Evolutionary conservation across 192 early-diverging fungal species (phyloP), one percentile per base, ranked within the genome.

Genomic region (Coemansia sp.): DNA sequence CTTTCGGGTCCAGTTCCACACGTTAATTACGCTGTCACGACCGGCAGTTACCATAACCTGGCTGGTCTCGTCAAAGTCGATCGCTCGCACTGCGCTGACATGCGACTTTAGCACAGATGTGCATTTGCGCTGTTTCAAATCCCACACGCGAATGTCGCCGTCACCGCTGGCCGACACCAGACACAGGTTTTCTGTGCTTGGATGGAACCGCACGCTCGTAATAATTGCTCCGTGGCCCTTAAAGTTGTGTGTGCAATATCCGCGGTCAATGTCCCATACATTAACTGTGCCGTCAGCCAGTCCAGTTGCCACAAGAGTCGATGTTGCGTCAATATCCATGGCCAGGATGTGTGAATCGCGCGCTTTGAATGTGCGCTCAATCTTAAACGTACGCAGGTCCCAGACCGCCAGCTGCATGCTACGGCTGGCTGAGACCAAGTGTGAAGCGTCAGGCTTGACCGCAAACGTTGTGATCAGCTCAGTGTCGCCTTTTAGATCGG

Each of bases 241-340:
- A 68, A 99, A 93, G 70, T 92, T 93, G 71, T 99, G 97, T 58
- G 97, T 98, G 68, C 92, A 94, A 79, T 85, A 94, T 19, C 93
- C 95, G 53, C 87, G 83, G 56, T 89, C 90, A 62, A 94, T 91
- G 75, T 99, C 95, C 96, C 96, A 99, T 9, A 98, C 91, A 59
- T 92, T 93, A 51, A 99, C 88, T 10, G 92, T 93, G 61, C 87
- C 89, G 74, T 99, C 97, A 1, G 97, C 95, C 12, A 93, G 94
- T 39, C 96, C 97, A 2, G 95, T 97, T 9, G 97, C 97, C 6
- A 98, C 92, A 23, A 99, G 70, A 0, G 95, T 94, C 0, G 95
- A 95, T 0, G 94, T 88, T 11, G 75, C 64, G 71, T 97, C 95
- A 66, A 93, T 92, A 51, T 88, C 92, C 93, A 97, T 96, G 7